A percentile compares a stretch with the other conserved stretches of the same genome.
Conservation (phyloP, 2,329 filamentous ascomycete genomes). For the Didymella arachidicola region DNA sequence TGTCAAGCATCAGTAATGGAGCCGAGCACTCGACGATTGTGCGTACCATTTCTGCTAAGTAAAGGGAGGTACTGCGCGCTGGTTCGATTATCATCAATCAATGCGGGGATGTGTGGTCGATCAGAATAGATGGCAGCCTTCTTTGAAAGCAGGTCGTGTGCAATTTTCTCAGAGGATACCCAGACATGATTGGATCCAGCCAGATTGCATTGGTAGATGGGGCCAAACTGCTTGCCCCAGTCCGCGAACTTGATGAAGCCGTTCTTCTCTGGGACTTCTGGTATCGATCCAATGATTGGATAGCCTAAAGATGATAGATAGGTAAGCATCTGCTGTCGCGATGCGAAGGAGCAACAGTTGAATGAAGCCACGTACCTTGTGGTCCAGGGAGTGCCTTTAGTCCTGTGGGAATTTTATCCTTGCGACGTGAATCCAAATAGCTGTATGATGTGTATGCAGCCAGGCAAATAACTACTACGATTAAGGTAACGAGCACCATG, state of each 20-base stretch:
- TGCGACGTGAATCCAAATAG: slow-evolving; percentile 35
- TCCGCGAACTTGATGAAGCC: slow-evolving; percentile 57
- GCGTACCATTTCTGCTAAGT: slow-evolving; percentile 54
- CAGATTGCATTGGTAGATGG: slow-evolving; percentile 56
- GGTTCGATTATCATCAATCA: slow-evolving; percentile 55
- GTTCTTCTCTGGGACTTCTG: slow-evolving; percentile 55
- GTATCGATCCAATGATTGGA: slow-evolving; percentile 54
- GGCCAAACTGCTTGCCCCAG: slow-evolving; percentile 55
- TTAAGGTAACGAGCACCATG: slow-evolving; percentile 45
- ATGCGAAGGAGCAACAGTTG: neutral
- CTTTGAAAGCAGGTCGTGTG: slow-evolving; percentile 55
- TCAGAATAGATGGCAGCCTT: slow-evolving; percentile 58
- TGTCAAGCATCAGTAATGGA: slow-evolving; percentile 32
- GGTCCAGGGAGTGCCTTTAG: slow-evolving; percentile 52
- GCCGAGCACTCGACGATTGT: neutral
- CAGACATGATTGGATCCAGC: slow-evolving; percentile 57
- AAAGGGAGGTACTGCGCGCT: slow-evolving; percentile 57
- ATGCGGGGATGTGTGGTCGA: slow-evolving; percentile 55
- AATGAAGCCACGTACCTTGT: slow-evolving; percentile 45
- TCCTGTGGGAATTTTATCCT: slow-evolving; percentile 42
- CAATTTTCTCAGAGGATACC: slow-evolving; percentile 55
- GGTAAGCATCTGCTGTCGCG: slow-evolving; percentile 19
- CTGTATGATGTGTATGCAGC: slow-evolving; percentile 43
- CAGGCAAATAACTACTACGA: slow-evolving; percentile 35
- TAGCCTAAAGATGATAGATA: slow-evolving; percentile 43